phyloP scores from a whole-genome alignment of 495 filamentous ascomycete species.

The Annulohypoxylon stygium region DNA sequence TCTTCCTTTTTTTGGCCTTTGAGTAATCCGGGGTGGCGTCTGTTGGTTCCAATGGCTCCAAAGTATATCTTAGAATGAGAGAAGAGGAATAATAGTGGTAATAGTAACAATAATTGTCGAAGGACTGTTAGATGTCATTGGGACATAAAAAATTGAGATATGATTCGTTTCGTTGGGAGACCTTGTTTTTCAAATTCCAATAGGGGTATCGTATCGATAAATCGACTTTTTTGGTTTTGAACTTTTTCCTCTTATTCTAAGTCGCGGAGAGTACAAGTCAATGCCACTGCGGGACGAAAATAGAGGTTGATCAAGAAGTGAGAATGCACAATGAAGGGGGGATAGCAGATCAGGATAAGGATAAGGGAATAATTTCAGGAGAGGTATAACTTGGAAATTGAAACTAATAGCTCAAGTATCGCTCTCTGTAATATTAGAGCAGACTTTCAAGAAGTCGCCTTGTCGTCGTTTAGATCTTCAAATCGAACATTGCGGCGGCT shows the following conservation, averaged over 20 bases:
- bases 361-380: neutral
- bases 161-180: slow-evolving; percentile 35
- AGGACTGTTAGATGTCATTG: slow-evolving; percentile 46
- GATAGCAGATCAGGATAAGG: slow-evolving; percentile 29
- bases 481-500: slow-evolving; percentile 61
- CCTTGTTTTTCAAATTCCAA: slow-evolving; percentile 19
- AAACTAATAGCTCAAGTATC: slow-evolving; percentile 28
- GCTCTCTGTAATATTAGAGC: slow-evolving; percentile 53
- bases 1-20: slow-evolving; percentile 24
- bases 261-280: slow-evolving; percentile 62
- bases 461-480: slow-evolving; percentile 59
- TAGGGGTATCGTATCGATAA: slow-evolving; percentile 14
- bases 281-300: slow-evolving; percentile 59
- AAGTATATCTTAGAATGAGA: slow-evolving; percentile 28
- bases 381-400: slow-evolving; percentile 16
- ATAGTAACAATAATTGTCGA: slow-evolving; percentile 27
- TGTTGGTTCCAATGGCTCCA: slow-evolving; percentile 3
- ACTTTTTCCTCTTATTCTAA: slow-evolving; percentile 48
- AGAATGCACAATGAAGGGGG: slow-evolving; percentile 35
- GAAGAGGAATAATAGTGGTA: slow-evolving; percentile 22
- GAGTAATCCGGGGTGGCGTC: slow-evolving; percentile 30
- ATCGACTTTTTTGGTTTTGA: slow-evolving; percentile 8
- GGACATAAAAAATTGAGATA: slow-evolving; percentile 24
- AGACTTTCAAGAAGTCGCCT: slow-evolving; percentile 62
- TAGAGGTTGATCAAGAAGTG: slow-evolving; percentile 38